Base-by-base conservation (phyloP, 2,329 filamentous ascomycete species). In the Xylariaceae sp. region DNA sequence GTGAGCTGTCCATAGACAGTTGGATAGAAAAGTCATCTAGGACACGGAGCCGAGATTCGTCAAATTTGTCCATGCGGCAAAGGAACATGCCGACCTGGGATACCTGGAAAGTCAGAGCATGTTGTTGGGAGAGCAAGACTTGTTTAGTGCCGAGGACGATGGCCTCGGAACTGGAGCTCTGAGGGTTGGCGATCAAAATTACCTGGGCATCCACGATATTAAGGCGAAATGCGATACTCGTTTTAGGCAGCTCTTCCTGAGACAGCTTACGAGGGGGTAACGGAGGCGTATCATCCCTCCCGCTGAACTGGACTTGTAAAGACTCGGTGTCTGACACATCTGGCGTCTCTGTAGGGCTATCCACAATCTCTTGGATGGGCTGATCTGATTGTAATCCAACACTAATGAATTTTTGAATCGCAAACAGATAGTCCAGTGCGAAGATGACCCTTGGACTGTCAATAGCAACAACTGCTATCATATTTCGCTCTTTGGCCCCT, bases 11-110 rank as follows among this genome's bases (percentile, higher is more conserved):
- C 73, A 98, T 82, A 3, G 88, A 93, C 57, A 95, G 76, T 52
- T 93, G 87, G 8, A 97, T 74, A 3, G 90, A 95, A 64, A 98
- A 98, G 66, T 98, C 91, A 62, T 99, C 94, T 23, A 99, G 80
- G 50, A 99, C 95, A 16, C 93, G 83, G 37, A 98, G 76, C 29
- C 89, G 82, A 33, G 85, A 91, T 3, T 87, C 90, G 56, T 98
- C 92, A 56, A 97, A 97, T 52, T 84, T 88, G 66, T 99, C 94
- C 93, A 99, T 98, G 11, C 93, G 86, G 63, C 94, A 98, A 23
- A 98, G 68, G 65, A 96, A 99, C 93, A 99, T 98, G 56, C 93
- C 93, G 42, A 97, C 80, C 61, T 97, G 85, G 6, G 89, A 91
- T 3, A 98, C 82, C 62, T 98, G 92, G 61, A 99, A 78, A 1